phyloP scores from a whole-genome alignment of 208 protist genomes.

The Tritrichomonas musculus region DNA sequence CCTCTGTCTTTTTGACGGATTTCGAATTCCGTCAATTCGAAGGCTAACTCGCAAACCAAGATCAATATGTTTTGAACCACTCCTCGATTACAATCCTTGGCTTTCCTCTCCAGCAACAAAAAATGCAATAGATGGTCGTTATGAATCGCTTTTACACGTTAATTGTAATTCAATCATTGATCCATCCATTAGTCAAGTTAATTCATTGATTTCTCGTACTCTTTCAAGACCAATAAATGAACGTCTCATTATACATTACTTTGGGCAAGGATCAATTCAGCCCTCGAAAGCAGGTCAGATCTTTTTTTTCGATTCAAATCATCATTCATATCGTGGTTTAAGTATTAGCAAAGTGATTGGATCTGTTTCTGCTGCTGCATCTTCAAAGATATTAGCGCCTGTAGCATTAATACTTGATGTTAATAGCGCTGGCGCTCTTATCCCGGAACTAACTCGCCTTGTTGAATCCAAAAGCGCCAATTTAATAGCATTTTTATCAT shows the following conservation, averaged over 20 bases:
- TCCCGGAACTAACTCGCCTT: not conserved
- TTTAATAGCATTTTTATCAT: not conserved
- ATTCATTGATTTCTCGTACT: not conserved
- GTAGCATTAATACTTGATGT: not conserved
- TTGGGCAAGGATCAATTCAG: not conserved
- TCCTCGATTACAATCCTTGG: not conserved
- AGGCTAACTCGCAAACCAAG: not conserved
- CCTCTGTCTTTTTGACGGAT: not conserved
- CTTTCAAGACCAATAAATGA: not conserved
- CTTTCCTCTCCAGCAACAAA: not conserved
- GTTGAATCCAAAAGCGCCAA: not conserved
- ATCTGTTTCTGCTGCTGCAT: too few relatives aligned
- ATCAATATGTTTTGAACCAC: not conserved
- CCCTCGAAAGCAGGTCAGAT: not conserved
- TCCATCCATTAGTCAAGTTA: not conserved
- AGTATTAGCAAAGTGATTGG: not conserved
- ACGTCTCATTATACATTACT: not conserved
- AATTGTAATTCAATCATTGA: not conserved
- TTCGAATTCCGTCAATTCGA: not conserved
- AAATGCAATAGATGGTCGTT: not conserved
- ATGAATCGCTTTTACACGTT: not conserved
- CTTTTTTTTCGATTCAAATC: not conserved
- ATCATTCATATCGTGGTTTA: not conserved
- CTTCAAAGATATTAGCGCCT: too few relatives aligned
- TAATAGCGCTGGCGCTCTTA: not conserved